These are phyloP conservation scores for Chrysanthemum seticuspe DNA, from an alignment of 129 eudicot species.

Conservation along the genomic window DNA sequence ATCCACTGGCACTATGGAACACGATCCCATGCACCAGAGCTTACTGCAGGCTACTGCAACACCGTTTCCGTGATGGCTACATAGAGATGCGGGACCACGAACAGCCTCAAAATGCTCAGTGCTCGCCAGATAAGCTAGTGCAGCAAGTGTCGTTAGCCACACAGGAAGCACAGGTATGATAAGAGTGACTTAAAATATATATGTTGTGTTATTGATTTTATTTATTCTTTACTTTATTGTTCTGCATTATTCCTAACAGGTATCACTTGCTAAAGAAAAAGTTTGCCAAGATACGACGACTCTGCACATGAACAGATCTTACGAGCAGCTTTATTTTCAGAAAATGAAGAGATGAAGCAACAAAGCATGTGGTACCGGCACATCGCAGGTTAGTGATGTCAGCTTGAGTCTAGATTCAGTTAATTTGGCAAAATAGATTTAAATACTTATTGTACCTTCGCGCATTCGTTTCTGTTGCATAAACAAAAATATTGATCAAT, in stretches of 20 bases:
- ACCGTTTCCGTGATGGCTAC: no score
- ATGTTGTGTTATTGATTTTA: no score
- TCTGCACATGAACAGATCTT: slow-evolving; percentile 66
- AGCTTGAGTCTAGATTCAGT: no score
- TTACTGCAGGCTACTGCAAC: no score
- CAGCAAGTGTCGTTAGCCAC: slow-evolving; percentile 68
- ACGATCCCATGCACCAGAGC: no score
- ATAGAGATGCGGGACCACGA: slow-evolving; percentile 39
- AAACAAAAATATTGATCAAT: not conserved
- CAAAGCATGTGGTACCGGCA: no score
- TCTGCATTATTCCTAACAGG: not conserved
- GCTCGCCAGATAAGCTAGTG: slow-evolving; percentile 69
- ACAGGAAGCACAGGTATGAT: slow-evolving; percentile 25
- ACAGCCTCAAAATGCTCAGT: slow-evolving; percentile 72
- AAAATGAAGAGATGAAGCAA: slow-evolving; percentile 15
- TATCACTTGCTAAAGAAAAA: slow-evolving; percentile 66
- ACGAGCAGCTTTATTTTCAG: slow-evolving; percentile 29
- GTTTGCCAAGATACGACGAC: slow-evolving; percentile 71
- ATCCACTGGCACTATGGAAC: no score
- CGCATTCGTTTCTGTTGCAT: not conserved
- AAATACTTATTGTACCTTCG: no score
- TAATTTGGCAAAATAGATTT: no score
- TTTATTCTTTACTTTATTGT: no score
- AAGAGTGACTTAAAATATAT: no score
- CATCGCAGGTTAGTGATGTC: no score